These are phyloP conservation scores for Solanum neorickii DNA, from an alignment of 257 asterid genomes.

Conservation along the genomic window DNA sequence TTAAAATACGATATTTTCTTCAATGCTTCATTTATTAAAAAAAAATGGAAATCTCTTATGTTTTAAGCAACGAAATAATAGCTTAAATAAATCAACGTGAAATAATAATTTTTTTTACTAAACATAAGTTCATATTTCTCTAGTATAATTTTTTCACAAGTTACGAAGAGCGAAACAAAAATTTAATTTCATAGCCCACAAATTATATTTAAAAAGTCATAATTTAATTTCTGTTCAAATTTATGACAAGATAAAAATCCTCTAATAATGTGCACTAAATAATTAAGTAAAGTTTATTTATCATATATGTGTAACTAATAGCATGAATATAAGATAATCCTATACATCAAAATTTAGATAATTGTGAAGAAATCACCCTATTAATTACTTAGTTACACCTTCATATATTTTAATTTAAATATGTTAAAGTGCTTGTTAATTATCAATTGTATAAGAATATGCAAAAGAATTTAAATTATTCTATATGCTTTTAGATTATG, in stretches of 20 bases:
- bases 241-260: neutral
- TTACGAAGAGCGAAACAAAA: neutral
- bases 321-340: neutral
- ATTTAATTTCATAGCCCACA: neutral
- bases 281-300: neutral
- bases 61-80: too few relatives aligned
- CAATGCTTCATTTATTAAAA: too few relatives aligned
- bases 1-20: too few relatives aligned
- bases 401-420: neutral
- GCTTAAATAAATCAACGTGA: neutral
- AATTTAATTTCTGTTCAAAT: neutral
- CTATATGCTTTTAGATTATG: neutral
- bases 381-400: neutral
- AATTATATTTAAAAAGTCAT: neutral
- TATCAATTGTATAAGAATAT: neutral
- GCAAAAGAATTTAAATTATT: neutral
- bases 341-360: neutral
- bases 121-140: too few relatives aligned
- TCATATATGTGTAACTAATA: neutral
- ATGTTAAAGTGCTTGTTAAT: neutral
- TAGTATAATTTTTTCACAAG: neutral
- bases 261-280: neutral
- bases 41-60: too few relatives aligned
- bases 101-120: too few relatives aligned
- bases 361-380: neutral